A percentile compares a stretch with the other conserved stretches of the same genome.
phyloP scores from a whole-genome alignment of 768 basidiomycete species.

The Hypholoma fasciculare region DNA sequence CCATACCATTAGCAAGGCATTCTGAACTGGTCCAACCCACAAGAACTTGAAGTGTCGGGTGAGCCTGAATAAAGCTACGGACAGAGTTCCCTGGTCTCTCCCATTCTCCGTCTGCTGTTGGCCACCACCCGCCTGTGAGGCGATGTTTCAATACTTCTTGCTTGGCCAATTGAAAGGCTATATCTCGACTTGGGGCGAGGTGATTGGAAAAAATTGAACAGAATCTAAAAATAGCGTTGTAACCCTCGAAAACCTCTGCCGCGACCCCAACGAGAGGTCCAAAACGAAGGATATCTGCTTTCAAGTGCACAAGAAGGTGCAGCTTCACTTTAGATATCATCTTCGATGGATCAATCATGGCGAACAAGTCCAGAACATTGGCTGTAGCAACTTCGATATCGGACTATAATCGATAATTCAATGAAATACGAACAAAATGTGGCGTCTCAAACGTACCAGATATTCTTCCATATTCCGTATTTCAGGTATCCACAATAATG shows the following conservation, averaged over 20 bases:
- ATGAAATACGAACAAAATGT: not conserved
- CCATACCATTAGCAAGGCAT: not conserved
- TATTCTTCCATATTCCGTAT: slow-evolving; percentile 37
- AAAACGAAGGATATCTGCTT: slow-evolving; percentile 32
- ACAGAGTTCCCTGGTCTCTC: not conserved
- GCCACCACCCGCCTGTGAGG: slow-evolving; percentile 32
- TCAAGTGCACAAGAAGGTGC: slow-evolving; percentile 34
- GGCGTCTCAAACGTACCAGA: slow-evolving; percentile 19
- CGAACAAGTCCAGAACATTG: slow-evolving; percentile 38
- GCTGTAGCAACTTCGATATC: slow-evolving; percentile 27
- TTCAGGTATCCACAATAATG: slow-evolving; percentile 40
- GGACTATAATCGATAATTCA: slow-evolving; percentile 11
- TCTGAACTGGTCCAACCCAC: not conserved
- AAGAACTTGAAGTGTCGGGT: not conserved
- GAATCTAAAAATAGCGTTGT: slow-evolving; percentile 40
- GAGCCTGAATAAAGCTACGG: not conserved
- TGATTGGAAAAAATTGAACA: slow-evolving; percentile 43
- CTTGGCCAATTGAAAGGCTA: slow-evolving; percentile 30
- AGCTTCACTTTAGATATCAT: slow-evolving; percentile 35
- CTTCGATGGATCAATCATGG: slow-evolving; percentile 31
- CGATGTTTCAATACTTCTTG: slow-evolving; percentile 31
- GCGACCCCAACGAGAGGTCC: slow-evolving; percentile 33
- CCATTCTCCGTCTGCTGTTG: not conserved
- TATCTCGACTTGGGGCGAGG: slow-evolving; percentile 41
- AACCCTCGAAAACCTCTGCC: slow-evolving; percentile 38